Percentiles rank a stretch among this genome's conserved stretches.
Evolutionary conservation across 345 rosid species (phyloP).

Genomic region (Turnera subulata): DNA sequence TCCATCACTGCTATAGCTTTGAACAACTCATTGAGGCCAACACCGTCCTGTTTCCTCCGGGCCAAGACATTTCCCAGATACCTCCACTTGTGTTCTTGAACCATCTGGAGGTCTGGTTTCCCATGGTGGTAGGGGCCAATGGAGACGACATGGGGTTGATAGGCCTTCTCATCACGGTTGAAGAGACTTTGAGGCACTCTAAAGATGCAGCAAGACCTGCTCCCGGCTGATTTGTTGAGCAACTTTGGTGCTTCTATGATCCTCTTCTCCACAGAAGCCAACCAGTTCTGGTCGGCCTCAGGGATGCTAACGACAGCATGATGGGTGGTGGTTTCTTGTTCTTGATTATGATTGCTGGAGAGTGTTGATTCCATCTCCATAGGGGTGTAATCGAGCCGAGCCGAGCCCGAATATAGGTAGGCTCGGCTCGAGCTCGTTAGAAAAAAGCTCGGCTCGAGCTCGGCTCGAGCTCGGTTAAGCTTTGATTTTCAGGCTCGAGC

Average conservation of each 20-base stretch:
- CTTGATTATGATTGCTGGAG: not conserved
- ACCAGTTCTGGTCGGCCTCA: not conserved
- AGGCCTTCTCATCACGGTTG: constrained; percentile 28
- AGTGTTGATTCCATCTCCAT: constrained; percentile 2
- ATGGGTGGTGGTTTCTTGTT: not conserved
- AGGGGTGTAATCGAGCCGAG: no score
- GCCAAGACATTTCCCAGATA: not conserved
- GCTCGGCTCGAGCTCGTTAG: no score
- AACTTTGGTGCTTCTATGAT: constrained; percentile 18
- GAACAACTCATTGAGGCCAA: not conserved
- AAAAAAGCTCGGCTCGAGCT: no score
- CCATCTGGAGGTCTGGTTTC: constrained; percentile 29
- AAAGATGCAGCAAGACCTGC: constrained; percentile 39
- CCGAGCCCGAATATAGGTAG: no score
- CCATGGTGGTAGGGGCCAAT: constrained; percentile 48
- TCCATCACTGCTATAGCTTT: not conserved
- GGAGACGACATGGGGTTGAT: constrained; percentile 42
- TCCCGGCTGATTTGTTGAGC: constrained; percentile 32
- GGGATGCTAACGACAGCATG: not conserved
- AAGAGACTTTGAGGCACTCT: constrained; percentile 39
- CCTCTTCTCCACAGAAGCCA: constrained; percentile 15
- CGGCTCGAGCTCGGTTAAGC: no score
- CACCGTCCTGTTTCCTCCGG: not conserved
- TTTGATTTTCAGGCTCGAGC: no score
- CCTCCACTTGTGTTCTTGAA: constrained; percentile 42